Evolutionary conservation across 768 basidiomycete genomes (phyloP), one percentile per base, ranked within the genome.

Genomic region (Coprinellus micaceus): DNA sequence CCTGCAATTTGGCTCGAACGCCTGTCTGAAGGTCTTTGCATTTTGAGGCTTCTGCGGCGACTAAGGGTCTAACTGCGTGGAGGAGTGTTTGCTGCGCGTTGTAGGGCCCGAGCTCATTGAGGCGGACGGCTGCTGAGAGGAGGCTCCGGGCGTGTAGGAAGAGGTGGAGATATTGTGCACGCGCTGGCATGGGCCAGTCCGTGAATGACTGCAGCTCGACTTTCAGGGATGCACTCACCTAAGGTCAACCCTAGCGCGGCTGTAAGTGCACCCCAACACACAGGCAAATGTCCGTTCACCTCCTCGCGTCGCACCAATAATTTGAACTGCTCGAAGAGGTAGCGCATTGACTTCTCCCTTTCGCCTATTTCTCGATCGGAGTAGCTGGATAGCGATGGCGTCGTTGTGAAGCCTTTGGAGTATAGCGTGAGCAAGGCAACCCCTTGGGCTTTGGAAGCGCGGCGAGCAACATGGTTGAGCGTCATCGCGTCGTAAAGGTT

Each of bases 101-200:
- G 69, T 99, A 99, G 0, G 97, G 97, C 0, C 97, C 97, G 60
- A 97, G 79, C 24, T 82, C 82, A 69, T 98, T 98, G 64, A 98
- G 77, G 6, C 97, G 84, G 17, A 99, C 90, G 1, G 94, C 87
- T 4, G 95, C 93, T 7, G 95, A 98, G 43, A 98, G 77, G 51
- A 98, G 73, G 53, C 92, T 83, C 13, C 97, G 82, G 3, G 91
- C 90, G 62, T 98, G 93, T 4, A 99, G 83, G 74, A 97, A 98
- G 29, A 98, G 83, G 64, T 94, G 89, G 13, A 99, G 83, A 66
- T 91, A 89, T 61, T 88, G 86, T 9, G 91, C 77, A 26, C 91
- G 84, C 61, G 88, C 94, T 98, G 47, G 25, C 30, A 44, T 30
- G 54, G 51, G 21, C 48, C 19, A 41, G n/a, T n/a, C 10, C n/a